These are phyloP conservation scores for Heracleum sosnowskyi DNA, from an alignment of 129 eudicot species.

Conservation along the genomic window DNA sequence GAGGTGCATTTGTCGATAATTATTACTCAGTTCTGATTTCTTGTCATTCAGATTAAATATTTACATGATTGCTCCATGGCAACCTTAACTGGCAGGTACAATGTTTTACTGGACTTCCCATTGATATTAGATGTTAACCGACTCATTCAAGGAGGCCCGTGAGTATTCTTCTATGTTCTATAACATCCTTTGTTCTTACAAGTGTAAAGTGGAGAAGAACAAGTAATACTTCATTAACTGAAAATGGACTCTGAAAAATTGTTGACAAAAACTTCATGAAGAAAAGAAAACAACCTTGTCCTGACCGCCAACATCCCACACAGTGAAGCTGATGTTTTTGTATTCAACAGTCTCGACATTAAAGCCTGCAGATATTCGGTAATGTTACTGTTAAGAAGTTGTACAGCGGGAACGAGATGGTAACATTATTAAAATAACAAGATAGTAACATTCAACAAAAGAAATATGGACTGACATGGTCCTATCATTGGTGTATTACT, in stretches of 20 bases:
- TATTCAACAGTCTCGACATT: constrained; percentile 50
- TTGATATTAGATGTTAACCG: constrained; percentile 49
- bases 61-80: neutral
- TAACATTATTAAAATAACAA: neutral
- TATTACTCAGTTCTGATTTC: neutral
- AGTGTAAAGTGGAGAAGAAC: neutral
- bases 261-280: neutral
- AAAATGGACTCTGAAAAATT: neutral
- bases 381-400: neutral
- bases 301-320: constrained; percentile 62
- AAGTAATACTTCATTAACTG: neutral
- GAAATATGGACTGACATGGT: neutral
- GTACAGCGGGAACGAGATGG: neutral
- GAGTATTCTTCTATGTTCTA: constrained; percentile 22
- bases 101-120: constrained; percentile 67
- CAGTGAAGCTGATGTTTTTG: constrained; percentile 48
- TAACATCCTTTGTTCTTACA: neutral
- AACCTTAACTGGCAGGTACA: constrained; percentile 37
- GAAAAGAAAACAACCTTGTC: constrained; percentile 29
- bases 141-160: constrained; percentile 65
- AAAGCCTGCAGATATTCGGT: constrained; percentile 25
- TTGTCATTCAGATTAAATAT: neutral
- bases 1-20: constrained; percentile 24
- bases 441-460: neutral
- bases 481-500: too few species aligned